Conservation (phyloP, 345 rosid genomes). For the Aurinia saxatilis region DNA sequence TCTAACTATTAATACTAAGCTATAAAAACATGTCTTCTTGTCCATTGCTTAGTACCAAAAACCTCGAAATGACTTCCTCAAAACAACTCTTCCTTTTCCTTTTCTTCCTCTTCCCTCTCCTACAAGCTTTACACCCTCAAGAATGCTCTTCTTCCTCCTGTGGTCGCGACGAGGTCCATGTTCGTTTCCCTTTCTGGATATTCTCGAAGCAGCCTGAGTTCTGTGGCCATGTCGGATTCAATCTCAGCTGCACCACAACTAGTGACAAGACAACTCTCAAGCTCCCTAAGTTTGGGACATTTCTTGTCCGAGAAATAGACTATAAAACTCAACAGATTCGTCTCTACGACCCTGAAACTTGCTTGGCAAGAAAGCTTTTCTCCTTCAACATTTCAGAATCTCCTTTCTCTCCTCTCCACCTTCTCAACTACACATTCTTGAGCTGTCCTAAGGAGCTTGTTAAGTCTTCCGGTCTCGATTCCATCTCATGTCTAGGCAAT, state of each 20-base stretch:
- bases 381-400: conserved; percentile 48
- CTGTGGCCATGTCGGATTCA: conserved; percentile 57
- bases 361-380: conserved; percentile 53
- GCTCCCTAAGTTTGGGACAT: conserved; percentile 44
- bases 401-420: conserved; percentile 40
- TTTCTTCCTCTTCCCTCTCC: conserved; percentile 34
- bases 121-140: conserved; percentile 10
- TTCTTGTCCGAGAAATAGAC: conserved; percentile 47
- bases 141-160: conserved; percentile 32
- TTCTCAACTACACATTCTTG: conserved; percentile 48
- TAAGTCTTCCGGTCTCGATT: conserved; percentile 20
- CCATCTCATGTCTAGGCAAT: conserved; percentile 54
- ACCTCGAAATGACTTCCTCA: conserved; percentile 27
- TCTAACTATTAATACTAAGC: no score
- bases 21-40: no score
- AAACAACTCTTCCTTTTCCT: conserved; percentile 11
- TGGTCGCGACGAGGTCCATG: conserved; percentile 1
- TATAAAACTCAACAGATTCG: conserved; percentile 42
- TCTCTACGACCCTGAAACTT: conserved; percentile 48
- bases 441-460: conserved; percentile 45
- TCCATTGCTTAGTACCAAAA: no score
- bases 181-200: conserved; percentile 77
- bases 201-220: no score
- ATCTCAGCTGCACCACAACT: conserved; percentile 32
- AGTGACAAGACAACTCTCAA: conserved; percentile 30